Evolutionary conservation across 1,284 basidiomycete genomes (phyloP).

Genomic region (Cystobasidiaceae sp.): DNA sequence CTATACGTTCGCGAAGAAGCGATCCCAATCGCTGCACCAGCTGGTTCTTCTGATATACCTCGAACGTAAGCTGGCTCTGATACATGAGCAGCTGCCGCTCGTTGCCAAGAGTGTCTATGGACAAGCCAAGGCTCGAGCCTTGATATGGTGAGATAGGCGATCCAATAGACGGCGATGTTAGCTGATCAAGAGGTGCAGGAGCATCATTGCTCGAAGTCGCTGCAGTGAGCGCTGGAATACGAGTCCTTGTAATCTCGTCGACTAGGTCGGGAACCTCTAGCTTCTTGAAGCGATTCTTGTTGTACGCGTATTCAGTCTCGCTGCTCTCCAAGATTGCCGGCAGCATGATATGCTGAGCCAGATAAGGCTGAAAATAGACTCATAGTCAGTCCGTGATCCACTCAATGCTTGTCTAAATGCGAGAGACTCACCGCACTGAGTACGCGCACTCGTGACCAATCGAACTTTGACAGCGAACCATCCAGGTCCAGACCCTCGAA

Average conservation of each 20-base stretch:
- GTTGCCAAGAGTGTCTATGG: neutral
- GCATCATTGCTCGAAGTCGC: neutral
- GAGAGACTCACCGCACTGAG: conserved; percentile 10
- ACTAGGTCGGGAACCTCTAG: conserved; percentile 22
- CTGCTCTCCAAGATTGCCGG: neutral
- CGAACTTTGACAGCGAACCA: neutral
- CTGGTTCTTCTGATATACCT: conserved; percentile 25
- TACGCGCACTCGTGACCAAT: neutral
- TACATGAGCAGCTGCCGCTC: conserved; percentile 5
- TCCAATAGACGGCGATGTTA: neutral
- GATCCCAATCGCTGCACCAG: conserved; percentile 22
- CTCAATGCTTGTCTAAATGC: neutral
- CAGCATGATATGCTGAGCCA: conserved; percentile 11
- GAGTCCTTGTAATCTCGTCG: conserved; percentile 23
- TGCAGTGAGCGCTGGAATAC: neutral
- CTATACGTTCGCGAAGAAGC: conserved; percentile 17
- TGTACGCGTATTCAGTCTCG: conserved; percentile 9
- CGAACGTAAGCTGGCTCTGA: conserved; percentile 24
- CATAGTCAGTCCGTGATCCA: neutral
- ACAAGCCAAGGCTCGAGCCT: neutral
- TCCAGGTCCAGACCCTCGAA: neutral
- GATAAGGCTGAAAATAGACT: conserved; percentile 4
- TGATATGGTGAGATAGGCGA: too few relatives aligned
- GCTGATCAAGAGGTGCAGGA: neutral
- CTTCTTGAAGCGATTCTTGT: conserved; percentile 26